These are phyloP conservation scores for Crinitomyces ghanaensis DNA, from an alignment of 805 yeast species.

Conservation along the genomic window DNA sequence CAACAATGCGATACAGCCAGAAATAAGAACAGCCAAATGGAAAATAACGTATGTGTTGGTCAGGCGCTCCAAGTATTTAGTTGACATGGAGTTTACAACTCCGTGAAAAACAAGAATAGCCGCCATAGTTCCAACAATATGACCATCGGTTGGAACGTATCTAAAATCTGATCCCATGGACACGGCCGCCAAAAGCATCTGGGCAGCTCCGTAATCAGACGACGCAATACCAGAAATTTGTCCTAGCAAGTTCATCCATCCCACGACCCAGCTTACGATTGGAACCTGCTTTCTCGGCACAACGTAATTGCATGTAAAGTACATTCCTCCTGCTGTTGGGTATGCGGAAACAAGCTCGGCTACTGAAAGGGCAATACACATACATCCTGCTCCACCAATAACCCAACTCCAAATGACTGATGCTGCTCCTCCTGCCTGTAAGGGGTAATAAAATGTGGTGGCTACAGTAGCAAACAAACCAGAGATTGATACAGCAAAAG, in stretches of 20 bases:
- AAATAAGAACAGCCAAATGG: constrained; percentile 12
- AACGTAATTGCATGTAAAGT: constrained; percentile 13
- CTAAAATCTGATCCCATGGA: constrained; percentile 24
- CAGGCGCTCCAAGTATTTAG: constrained; percentile 13
- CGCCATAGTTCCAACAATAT: constrained; percentile 24
- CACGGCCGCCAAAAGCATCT: constrained; percentile 25
- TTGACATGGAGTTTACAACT: constrained; percentile 13
- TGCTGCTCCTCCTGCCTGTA: constrained; percentile 50
- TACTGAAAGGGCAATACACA: constrained; percentile 50
- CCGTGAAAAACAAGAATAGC: constrained; percentile 14
- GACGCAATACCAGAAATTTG: constrained; percentile 29
- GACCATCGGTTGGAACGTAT: constrained; percentile 21
- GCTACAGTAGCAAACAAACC: constrained; percentile 55
- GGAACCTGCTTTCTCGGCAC: constrained; percentile 37
- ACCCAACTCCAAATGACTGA: constrained; percentile 55
- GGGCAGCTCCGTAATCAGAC: constrained; percentile 27
- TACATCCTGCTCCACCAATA: constrained; percentile 41
- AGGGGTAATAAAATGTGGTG: constrained; percentile 39
- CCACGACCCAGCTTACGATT: constrained; percentile 30
- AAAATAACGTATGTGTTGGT: constrained; percentile 15
- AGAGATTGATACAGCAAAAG: constrained; percentile 54
- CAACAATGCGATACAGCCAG: constrained; percentile 15
- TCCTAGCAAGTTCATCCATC: constrained; percentile 36
- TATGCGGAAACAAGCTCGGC: constrained; percentile 46
- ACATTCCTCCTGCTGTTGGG: constrained; percentile 18